Evolutionary conservation across 148 eudicot genomes (phyloP).

Genomic region (Simmondsia chinensis): DNA sequence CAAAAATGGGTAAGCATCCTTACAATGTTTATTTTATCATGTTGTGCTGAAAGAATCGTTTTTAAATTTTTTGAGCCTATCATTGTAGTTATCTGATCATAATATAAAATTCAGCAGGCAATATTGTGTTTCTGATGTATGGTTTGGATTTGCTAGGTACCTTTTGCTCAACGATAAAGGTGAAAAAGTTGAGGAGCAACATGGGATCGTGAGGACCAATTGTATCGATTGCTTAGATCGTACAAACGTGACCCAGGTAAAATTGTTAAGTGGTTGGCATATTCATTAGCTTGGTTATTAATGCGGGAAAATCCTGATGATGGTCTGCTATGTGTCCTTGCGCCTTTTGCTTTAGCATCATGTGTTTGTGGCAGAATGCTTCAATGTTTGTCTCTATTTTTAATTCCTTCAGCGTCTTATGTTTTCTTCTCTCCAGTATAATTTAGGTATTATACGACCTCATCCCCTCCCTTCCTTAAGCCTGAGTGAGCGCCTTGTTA

Average conservation of each 20-base stretch:
- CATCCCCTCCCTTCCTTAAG: too few relatives aligned
- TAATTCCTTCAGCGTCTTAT: too few relatives aligned
- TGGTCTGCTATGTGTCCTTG: background rate
- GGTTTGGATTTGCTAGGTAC: slow-evolving; percentile 44
- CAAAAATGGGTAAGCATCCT: slow-evolving; percentile 57
- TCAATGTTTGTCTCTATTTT: too few relatives aligned
- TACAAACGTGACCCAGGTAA: slow-evolving; percentile 95
- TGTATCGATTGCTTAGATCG: slow-evolving; percentile 99
- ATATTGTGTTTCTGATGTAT: too few relatives aligned
- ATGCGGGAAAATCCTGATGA: background rate
- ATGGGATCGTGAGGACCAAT: slow-evolving; percentile 82
- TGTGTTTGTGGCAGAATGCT: too few relatives aligned
- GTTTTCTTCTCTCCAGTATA: too few relatives aligned
- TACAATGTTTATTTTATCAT: background rate
- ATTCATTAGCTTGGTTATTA: slow-evolving; percentile 1
- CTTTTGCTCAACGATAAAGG: slow-evolving; percentile 76
- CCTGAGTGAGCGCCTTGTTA: too few relatives aligned
- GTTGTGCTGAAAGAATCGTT: background rate
- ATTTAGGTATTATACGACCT: too few relatives aligned
- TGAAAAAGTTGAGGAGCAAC: slow-evolving; percentile 76
- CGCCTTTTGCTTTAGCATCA: too few relatives aligned
- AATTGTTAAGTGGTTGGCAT: background rate
- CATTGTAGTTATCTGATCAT: too few relatives aligned
- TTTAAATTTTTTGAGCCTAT: too few relatives aligned
- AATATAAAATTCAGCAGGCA: too few relatives aligned